Conservation (phyloP, 306 rosid genomes). For the Castanea sativa region DNA sequence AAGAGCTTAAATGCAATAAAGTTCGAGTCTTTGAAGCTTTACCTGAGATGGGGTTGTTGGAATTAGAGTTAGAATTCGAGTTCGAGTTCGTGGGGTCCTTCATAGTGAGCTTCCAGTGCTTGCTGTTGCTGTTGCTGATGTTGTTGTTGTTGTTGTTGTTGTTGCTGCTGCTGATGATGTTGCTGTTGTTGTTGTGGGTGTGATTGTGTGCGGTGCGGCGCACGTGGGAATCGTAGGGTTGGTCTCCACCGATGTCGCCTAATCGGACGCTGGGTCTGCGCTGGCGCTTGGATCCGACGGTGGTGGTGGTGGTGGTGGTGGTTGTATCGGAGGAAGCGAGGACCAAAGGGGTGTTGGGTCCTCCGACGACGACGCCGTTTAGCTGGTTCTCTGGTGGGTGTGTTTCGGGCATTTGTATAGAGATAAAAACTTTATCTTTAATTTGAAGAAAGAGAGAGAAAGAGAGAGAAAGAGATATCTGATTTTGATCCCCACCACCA, state of each 20-base stretch:
- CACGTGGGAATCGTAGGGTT: conserved; percentile 60
- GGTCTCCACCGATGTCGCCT: conserved; percentile 96
- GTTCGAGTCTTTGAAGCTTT: conserved; percentile 85
- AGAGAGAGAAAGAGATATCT: neutral
- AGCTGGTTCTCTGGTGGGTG: neutral
- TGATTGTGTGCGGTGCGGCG: conserved; percentile 40
- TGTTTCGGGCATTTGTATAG: conserved; percentile 2
- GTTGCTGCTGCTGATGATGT: too few relatives aligned
- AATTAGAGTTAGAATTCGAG: neutral
- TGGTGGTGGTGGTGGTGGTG: neutral
- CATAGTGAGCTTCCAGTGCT: conserved; percentile 61
- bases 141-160: neutral
- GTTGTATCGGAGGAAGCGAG: too few relatives aligned
- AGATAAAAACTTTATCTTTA: too few relatives aligned
- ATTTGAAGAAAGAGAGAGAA: neutral
- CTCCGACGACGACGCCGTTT: conserved; percentile 55
- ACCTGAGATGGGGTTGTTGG: conserved; percentile 25
- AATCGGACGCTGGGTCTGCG: conserved; percentile 88
- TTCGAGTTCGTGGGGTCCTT: conserved; percentile 35
- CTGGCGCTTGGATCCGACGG: conserved; percentile 79
- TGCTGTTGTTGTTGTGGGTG: neutral
- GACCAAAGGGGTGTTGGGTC: too few relatives aligned
- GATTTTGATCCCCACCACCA: neutral
- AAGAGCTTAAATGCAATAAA: conserved; percentile 63
- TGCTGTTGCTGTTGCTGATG: conserved; percentile 7